These are phyloP conservation scores for Russula dissimulans DNA, from an alignment of 768 basidiomycete species.

Conservation along the genomic window DNA sequence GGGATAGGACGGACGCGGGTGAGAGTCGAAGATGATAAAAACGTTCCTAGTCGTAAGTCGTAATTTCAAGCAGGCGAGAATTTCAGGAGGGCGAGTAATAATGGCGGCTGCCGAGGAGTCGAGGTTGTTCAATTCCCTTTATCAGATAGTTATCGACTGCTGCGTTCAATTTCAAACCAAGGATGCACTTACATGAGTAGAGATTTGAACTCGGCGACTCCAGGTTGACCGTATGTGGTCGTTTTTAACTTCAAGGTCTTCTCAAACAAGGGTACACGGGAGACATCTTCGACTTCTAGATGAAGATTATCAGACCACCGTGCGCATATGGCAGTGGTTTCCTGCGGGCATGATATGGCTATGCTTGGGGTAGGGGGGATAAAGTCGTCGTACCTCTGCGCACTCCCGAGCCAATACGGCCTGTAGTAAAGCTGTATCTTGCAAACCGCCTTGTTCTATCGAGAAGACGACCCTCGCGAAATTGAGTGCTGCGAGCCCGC, in stretches of 20 bases:
- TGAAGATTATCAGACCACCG: slow-evolving; percentile 45
- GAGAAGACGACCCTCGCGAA: slow-evolving; percentile 45
- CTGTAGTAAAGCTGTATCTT: slow-evolving; percentile 26
- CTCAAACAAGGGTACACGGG: slow-evolving; percentile 39
- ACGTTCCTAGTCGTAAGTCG: slow-evolving; percentile 23
- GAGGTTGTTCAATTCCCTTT: slow-evolving; percentile 23
- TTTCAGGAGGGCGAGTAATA: slow-evolving; percentile 66
- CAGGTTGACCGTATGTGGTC: slow-evolving; percentile 32
- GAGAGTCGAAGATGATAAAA: slow-evolving; percentile 61
- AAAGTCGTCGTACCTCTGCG: slow-evolving; percentile 28
- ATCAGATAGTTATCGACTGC: background rate
- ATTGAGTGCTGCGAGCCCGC: slow-evolving; percentile 60
- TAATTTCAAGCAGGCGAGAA: slow-evolving; percentile 43
- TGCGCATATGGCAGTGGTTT: slow-evolving; percentile 46
- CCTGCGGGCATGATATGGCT: slow-evolving; percentile 28
- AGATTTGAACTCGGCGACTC: slow-evolving; percentile 31
- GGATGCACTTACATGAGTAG: slow-evolving; percentile 25
- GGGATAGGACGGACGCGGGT: slow-evolving; percentile 48
- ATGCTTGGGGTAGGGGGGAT: background rate
- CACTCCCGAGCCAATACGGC: slow-evolving; percentile 28
- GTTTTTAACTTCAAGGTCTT: slow-evolving; percentile 29
- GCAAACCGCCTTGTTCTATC: slow-evolving; percentile 27
- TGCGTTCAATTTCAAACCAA: background rate
- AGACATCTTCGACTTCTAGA: slow-evolving; percentile 50
- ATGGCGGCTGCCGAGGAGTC: slow-evolving; percentile 34